These are phyloP conservation scores for Samsoniella hepiali DNA, from an alignment of 2,329 filamentous ascomycete genomes.

Conservation along the genomic window DNA sequence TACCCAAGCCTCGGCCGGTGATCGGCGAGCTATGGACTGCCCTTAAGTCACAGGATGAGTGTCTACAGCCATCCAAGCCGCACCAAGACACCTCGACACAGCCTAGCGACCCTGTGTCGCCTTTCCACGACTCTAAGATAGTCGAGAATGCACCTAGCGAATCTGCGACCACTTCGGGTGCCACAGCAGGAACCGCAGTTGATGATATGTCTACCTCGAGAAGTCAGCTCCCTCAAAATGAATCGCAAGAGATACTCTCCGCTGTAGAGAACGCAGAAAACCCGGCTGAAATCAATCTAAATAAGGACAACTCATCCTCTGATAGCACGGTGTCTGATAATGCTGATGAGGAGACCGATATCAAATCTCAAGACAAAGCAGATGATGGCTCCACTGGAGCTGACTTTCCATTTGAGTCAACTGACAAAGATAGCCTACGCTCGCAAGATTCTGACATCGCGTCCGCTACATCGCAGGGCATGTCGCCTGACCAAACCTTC, in stretches of 20 bases:
- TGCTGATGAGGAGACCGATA: background rate
- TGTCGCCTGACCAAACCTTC: background rate
- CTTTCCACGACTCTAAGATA: slow-evolving; percentile 7
- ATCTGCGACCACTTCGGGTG: background rate
- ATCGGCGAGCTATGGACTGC: slow-evolving; percentile 10
- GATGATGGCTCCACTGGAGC: background rate
- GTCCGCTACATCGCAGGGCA: background rate
- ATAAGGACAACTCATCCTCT: background rate
- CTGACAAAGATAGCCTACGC: background rate
- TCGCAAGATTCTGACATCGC: background rate
- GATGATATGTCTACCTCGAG: background rate
- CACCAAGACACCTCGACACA: background rate
- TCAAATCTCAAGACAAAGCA: background rate
- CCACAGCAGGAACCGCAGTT: background rate
- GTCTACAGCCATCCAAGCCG: background rate
- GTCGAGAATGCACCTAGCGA: background rate
- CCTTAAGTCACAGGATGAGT: background rate
- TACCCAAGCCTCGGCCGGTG: background rate
- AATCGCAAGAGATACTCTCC: background rate
- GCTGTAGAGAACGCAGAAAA: background rate
- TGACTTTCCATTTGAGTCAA: background rate
- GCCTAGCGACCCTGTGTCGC: background rate
- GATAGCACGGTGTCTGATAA: background rate
- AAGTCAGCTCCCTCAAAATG: background rate
- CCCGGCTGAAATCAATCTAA: background rate